Percentiles rank a stretch among this genome's conserved stretches.
Evolutionary conservation across 2,329 filamentous ascomycete genomes (phyloP).

Genomic region (Colletotrichum horii): DNA sequence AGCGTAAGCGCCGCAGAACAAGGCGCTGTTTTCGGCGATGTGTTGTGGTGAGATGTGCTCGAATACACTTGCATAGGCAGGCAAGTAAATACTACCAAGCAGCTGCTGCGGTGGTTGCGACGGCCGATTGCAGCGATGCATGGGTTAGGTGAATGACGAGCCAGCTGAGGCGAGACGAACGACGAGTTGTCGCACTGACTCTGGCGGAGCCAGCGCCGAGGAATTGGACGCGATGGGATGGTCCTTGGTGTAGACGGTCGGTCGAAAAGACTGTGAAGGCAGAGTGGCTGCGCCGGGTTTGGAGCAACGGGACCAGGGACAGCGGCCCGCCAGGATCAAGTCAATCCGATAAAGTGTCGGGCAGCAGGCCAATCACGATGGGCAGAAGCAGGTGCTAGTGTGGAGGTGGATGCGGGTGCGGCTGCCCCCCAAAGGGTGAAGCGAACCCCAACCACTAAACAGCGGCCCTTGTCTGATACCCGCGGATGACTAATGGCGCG

Average conservation of each 20-base stretch:
- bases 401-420: constrained; percentile 13
- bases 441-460: background rate
- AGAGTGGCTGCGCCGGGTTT: background rate
- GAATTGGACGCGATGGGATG: background rate
- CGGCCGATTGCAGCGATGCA: background rate
- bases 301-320: background rate
- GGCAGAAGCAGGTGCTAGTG: background rate
- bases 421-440: constrained; percentile 6
- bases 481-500: constrained; percentile 22
- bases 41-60: background rate
- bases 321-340: constrained; percentile 8
- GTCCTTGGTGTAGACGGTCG: background rate
- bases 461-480: background rate
- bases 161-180: background rate
- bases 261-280: background rate
- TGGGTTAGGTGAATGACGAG: background rate
- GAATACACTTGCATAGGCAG: background rate
- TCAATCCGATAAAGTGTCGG: constrained; percentile 7
- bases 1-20: background rate
- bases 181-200: background rate
- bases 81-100: background rate
- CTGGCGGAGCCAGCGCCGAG: background rate
- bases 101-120: background rate
- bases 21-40: background rate
- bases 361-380: background rate